A percentile compares a stretch with the other conserved stretches of the same genome.
Evolutionary conservation across 768 basidiomycete species (phyloP).

Genomic region (Zangia roseola): DNA sequence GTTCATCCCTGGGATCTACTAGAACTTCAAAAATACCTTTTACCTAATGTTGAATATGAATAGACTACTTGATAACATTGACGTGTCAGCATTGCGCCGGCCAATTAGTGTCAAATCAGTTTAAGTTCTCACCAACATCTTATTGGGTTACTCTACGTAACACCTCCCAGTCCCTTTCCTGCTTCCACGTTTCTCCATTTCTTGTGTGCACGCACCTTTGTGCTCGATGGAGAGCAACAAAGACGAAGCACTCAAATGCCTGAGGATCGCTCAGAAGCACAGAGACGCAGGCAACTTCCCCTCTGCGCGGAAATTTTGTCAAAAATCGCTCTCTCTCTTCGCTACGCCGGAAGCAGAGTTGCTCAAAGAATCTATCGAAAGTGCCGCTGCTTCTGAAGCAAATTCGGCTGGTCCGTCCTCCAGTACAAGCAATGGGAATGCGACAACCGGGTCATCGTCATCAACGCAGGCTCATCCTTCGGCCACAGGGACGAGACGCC

Average conservation of each 20-base stretch:
- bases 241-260: constrained; percentile 84
- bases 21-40: constrained; percentile 19
- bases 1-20: constrained; percentile 89
- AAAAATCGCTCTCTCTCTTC: constrained; percentile 84
- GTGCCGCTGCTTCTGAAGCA: constrained; percentile 39
- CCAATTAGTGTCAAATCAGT: constrained; percentile 28
- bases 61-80: background rate
- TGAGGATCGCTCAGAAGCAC: constrained; percentile 76
- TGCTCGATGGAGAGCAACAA: constrained; percentile 78
- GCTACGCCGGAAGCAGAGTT: constrained; percentile 71
- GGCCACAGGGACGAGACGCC: constrained; percentile 66
- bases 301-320: constrained; percentile 84
- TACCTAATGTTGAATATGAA: background rate
- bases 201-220: constrained; percentile 5
- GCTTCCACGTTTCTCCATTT: constrained; percentile 8
- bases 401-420: constrained; percentile 42
- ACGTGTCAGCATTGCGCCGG: constrained; percentile 11
- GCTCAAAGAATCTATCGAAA: constrained; percentile 65
- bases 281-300: constrained; percentile 66
- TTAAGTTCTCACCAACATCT: constrained; percentile 25
- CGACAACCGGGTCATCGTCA: constrained; percentile 44
- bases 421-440: constrained; percentile 31
- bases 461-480: constrained; percentile 71
- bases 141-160: constrained; percentile 1
- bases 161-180: background rate